Evolutionary conservation across 306 rosid genomes (phyloP), one percentile per base, ranked within the genome.

Genomic region (Ochetophila trinervis): DNA sequence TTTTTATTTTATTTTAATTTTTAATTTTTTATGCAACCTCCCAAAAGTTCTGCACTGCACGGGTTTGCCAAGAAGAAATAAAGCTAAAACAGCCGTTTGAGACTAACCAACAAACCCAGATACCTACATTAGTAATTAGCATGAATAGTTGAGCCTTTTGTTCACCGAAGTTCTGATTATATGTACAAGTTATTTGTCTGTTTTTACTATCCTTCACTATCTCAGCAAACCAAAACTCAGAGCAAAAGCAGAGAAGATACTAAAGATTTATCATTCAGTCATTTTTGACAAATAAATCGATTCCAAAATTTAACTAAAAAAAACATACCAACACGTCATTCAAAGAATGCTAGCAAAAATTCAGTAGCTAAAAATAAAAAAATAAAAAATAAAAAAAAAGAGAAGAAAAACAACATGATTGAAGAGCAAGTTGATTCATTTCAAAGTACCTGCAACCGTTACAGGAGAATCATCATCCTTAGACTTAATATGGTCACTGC

Each of bases 401-500:
- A 53, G 18, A 6, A 65, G 23, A 65, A 49, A 30, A 12, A 5
- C 14, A 61, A 30, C 53, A 40, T 6, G 51, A 40, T 10, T 15
- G 12, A 18, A 54, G 20, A 65, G 22, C 6, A 12, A 21, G 13
- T 1, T 15, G 34, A n/a, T 60, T 16, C 22, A 56, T 53, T 35
- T 40, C 58, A 20, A 58, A 71, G 65, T 82, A 91, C 97, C 97
- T 37, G 96, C 97, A 68, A 91, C 80, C 23, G 97, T 91, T 22
- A 91, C 96, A 23, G 86, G 97, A 75, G 97, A 91, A 76, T 88
- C 90, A 75, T 91, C 97, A n/a, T 86, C 96, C 76, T 91, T 91
- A 53, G 97, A 74, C 52, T 74, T 49, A 70, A 91, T 87, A 21
- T 73, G 82, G 47, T 70, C 80, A 57, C 53, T 51, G 67, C 10